phyloP scores from a whole-genome alignment of 129 eudicot genomes.

The Artemisia annua region DNA sequence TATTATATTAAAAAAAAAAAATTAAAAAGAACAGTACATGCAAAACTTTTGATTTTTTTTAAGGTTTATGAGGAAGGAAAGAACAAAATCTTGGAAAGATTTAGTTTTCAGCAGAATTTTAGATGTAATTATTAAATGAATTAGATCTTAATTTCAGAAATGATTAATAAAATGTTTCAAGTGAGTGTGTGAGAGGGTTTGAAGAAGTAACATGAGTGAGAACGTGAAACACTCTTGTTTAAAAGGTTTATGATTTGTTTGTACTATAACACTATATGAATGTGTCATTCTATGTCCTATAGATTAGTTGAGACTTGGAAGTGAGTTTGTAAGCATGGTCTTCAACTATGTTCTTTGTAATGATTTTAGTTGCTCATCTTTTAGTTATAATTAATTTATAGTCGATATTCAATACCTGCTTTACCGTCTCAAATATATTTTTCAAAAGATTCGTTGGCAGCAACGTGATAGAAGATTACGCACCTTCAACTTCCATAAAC shows the following conservation, averaged over 20 bases:
- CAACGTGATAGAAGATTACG: too few relatives aligned
- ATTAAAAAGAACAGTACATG: neutral
- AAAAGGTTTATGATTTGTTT: conserved; percentile 8
- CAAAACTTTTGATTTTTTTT: conserved; percentile 10
- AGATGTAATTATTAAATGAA: conserved; percentile 23
- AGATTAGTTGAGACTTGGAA: neutral
- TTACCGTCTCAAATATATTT: too few relatives aligned
- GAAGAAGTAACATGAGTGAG: conserved; percentile 31
- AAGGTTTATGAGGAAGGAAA: conserved; percentile 23
- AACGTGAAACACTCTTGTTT: conserved; percentile 24
- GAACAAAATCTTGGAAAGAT: conserved; percentile 31
- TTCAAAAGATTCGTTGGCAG: too few relatives aligned
- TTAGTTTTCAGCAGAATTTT: conserved; percentile 19
- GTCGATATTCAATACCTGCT: too few relatives aligned
- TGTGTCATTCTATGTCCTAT: neutral
- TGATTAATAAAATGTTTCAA: conserved; percentile 2
- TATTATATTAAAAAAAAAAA: neutral
- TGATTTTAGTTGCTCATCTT: neutral
- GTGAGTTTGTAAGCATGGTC: conserved; percentile 6
- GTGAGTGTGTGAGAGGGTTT: conserved; percentile 10
- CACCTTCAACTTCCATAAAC: too few relatives aligned
- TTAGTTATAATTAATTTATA: too few relatives aligned
- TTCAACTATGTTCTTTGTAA: neutral
- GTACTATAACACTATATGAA: conserved; percentile 5
- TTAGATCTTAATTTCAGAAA: conserved; percentile 20